These are phyloP conservation scores for Termitomyces sp. DNA, from an alignment of 768 basidiomycete species.

Conservation along the genomic window DNA sequence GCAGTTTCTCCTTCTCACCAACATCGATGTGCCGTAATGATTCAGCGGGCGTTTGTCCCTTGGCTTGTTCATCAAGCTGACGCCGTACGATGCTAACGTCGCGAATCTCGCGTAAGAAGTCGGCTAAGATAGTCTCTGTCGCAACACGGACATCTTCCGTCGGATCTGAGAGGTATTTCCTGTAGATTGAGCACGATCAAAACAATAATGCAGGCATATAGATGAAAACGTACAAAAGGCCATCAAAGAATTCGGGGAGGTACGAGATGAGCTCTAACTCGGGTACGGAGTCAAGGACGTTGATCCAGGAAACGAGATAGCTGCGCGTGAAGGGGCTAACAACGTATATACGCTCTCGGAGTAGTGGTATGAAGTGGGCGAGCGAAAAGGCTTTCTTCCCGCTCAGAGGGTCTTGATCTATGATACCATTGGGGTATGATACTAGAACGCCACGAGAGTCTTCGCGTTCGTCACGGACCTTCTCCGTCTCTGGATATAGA, in stretches of 20 bases:
- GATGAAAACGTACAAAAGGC: constrained; percentile 68
- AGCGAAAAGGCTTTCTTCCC: constrained; percentile 85
- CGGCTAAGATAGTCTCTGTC: constrained; percentile 83
- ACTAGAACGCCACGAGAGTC: constrained; percentile 59
- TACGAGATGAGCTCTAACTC: constrained; percentile 94
- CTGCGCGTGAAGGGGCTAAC: constrained; percentile 93
- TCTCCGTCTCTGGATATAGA: constrained; percentile 77
- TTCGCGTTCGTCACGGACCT: constrained; percentile 53
- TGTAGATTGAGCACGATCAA: constrained; percentile 23
- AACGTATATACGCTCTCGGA: constrained; percentile 91
- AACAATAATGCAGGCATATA: constrained; percentile 1
- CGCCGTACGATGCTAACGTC: constrained; percentile 76
- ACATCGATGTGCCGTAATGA: constrained; percentile 35
- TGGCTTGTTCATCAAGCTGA: constrained; percentile 51
- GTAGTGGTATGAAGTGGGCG: constrained; percentile 88
- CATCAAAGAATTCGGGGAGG: constrained; percentile 92
- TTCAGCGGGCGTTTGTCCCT: constrained; percentile 37
- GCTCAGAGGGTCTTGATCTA: constrained; percentile 32
- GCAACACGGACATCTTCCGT: constrained; percentile 89
- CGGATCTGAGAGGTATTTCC: constrained; percentile 94
- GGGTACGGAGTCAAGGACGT: constrained; percentile 91
- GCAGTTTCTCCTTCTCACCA: constrained; percentile 40
- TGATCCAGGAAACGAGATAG: constrained; percentile 97
- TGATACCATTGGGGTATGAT: constrained; percentile 49
- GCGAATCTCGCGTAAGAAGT: constrained; percentile 87